phyloP scores from a whole-genome alignment of 2,329 filamentous ascomycete species.

The Lecanosticta acicola region DNA sequence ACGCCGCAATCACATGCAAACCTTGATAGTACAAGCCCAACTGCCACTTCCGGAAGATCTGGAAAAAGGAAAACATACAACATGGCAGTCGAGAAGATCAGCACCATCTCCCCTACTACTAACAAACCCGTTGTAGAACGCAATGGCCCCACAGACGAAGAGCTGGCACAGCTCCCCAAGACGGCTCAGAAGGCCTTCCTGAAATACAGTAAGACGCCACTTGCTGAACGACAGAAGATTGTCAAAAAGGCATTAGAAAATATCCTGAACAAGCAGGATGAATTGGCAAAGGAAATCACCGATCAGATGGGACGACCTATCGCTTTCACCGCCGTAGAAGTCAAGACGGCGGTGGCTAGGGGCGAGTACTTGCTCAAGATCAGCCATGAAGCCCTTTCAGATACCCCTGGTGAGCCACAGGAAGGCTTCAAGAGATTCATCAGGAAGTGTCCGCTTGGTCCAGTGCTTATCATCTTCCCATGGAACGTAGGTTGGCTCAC shows the following conservation, averaged over 20 bases:
- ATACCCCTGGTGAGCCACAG: conserved; percentile 77
- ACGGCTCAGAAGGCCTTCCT: conserved; percentile 70
- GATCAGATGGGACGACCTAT: conserved; percentile 95
- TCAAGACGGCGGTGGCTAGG: conserved; percentile 77
- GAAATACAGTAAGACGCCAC: conserved; percentile 66
- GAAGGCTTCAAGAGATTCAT: conserved; percentile 88
- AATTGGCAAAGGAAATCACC: conserved; percentile 76
- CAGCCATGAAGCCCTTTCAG: conserved; percentile 68
- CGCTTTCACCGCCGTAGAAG: conserved; percentile 74
- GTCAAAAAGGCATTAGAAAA: conserved; percentile 72
- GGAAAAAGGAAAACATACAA: conserved; percentile 4
- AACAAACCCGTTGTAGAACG: conserved; percentile 78
- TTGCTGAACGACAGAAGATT: conserved; percentile 71
- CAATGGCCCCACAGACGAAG: conserved; percentile 63
- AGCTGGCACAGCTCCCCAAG: conserved; percentile 66
- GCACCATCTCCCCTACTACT: conserved; percentile 84
- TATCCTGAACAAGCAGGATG: conserved; percentile 67
- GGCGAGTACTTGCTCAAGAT: conserved; percentile 82
- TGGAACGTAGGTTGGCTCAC: conserved; percentile 71
- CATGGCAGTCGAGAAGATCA: conserved; percentile 55
- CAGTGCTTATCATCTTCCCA: conserved; percentile 82
- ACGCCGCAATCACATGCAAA: neutral
- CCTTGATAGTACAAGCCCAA: neutral
- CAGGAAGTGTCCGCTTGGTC: conserved; percentile 79
- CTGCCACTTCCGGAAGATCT: neutral